Evolutionary conservation across 1,284 basidiomycete species (phyloP), one percentile per base, ranked within the genome.

Genomic region (Puccinia horiana): DNA sequence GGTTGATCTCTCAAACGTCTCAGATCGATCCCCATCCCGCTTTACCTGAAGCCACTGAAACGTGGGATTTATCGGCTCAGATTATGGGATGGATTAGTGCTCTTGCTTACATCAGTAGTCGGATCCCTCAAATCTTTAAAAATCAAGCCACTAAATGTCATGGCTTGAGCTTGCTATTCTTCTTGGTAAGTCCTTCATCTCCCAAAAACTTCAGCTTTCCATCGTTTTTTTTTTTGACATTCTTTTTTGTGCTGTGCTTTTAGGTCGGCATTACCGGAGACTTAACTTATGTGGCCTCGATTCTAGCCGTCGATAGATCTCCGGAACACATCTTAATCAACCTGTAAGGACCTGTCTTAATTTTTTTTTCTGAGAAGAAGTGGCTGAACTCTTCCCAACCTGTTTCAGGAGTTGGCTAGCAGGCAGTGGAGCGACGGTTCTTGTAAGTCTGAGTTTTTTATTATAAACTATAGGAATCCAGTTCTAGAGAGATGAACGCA

Each of bases 41-140:
- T 23, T 23, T 23, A 8, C 52, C 16, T 37, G 49, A 35, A 54
- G 49, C 23, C 12, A 47, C 32, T 42, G 80, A 81, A 26, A 61
- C 26, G 26, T 81, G 80, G 80, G 80, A 81, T 49, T 23, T 32
- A 6, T 67, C 37, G 18, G 80, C 80, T 3, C 80, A 81, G 40
- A 75, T 81, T 35, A 47, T 54, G 32, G 80, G 80, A 37, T 81
- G 80, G 80, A 75, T 81, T 23, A 67, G 72, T n/a, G 80, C 72
- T 5, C 32, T 37, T 26, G 40, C 72, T 81, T 81, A 81, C 35
- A 26, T 81, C 58, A 54, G 70, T 35, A 81, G 80, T 75, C 85
- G 87, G 23, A 82, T 87, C 0, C 87, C 87, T 0, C 87, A 87
- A 81, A 87, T 87, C 76, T 79, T 86, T 80, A 87, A 87, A 84